These are phyloP conservation scores for Balakata baccata DNA, from an alignment of 345 rosid genomes.

Conservation along the genomic window DNA sequence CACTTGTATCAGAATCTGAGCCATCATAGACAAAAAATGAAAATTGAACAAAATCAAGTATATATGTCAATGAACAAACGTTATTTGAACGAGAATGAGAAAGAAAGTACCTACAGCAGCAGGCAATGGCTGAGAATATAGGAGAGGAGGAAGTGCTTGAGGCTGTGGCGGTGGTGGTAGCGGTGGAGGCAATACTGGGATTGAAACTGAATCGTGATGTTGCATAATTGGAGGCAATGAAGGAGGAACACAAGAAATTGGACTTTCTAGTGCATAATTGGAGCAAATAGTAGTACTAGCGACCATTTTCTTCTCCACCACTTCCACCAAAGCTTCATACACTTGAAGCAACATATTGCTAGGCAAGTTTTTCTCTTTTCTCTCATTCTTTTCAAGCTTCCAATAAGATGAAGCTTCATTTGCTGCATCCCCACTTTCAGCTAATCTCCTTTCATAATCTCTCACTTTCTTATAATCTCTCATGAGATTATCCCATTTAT, in stretches of 20 bases:
- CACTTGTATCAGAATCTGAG: slow-evolving; percentile 79
- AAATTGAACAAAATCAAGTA: too few relatives aligned
- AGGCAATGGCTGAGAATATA: slow-evolving; percentile 43
- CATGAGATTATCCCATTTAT: slow-evolving; percentile 97
- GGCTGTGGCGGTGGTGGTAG: slow-evolving; percentile 35
- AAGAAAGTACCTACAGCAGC: slow-evolving; percentile 58
- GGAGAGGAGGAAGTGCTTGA: slow-evolving; percentile 22
- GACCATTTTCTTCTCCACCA: slow-evolving; percentile 49
- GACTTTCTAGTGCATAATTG: slow-evolving; percentile 20
- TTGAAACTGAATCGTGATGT: slow-evolving; percentile 33
- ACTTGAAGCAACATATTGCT: slow-evolving; percentile 66
- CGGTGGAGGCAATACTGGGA: slow-evolving; percentile 30
- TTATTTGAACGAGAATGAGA: slow-evolving; percentile 23
- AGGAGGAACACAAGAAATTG: slow-evolving; percentile 22
- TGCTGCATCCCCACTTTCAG: slow-evolving; percentile 15
- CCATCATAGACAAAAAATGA: slow-evolving; percentile 24
- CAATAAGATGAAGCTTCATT: slow-evolving; percentile 45
- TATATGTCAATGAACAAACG: too few relatives aligned
- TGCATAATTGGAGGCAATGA: slow-evolving; percentile 31
- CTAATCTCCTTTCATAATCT: slow-evolving; percentile 50
- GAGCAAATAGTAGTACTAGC: neutral
- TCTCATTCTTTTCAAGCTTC: slow-evolving; percentile 76
- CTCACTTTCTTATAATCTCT: slow-evolving; percentile 90
- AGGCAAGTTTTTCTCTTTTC: slow-evolving; percentile 77
- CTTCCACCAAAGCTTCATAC: slow-evolving; percentile 62